Evolutionary conservation across 1,284 basidiomycete species (phyloP), one percentile per base, ranked within the genome.

Genomic region (Ganoderma lingzhi): DNA sequence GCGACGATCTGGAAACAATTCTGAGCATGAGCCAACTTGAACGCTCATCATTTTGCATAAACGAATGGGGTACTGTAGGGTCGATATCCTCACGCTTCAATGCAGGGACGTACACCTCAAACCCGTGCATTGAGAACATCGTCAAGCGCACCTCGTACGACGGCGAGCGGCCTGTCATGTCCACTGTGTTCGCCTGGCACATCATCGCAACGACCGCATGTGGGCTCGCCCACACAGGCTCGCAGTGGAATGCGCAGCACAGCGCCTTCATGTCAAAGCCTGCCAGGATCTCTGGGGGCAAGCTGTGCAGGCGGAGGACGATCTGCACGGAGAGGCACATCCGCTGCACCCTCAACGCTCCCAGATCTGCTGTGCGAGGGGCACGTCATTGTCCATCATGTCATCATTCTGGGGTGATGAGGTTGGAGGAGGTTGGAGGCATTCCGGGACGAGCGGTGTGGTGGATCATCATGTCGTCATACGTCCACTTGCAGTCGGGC

Each of bases 331-430:
- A 84, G 39, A 88, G 85, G 72, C 88, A 88, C 0, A 23, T 90
- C 73, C 88, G 88, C 76, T 96, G 94, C 15, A 93, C 94, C 6
- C 83, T 86, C 67, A 96, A 80, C 3, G 94, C 94, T 0, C 87
- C 89, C 93, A 94, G 61, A 95, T 93, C 39, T 90, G 85, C 71
- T 88, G 88, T 2, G 93, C 94, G 17, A 96, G 84, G 0, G 94
- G 94, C 2, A 94, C 83, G 74, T 95, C 90, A 76, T 95, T 91
- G 66, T 89, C 88, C 17, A 55, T 64, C 48, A 60, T 71, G 67
- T 42, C 75, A 64, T 39, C 67, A 19, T 28, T 15, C 3, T 58
- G 68, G 0, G 68, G 63, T 15, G 23, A 23, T 23, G 23, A 23
- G 23, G 23, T 23, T 23, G 23, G 44, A 53, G 56, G 63, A 41